Conservation (phyloP, 2,329 filamentous ascomycete species). For the Talaromyces pinophilus region DNA sequence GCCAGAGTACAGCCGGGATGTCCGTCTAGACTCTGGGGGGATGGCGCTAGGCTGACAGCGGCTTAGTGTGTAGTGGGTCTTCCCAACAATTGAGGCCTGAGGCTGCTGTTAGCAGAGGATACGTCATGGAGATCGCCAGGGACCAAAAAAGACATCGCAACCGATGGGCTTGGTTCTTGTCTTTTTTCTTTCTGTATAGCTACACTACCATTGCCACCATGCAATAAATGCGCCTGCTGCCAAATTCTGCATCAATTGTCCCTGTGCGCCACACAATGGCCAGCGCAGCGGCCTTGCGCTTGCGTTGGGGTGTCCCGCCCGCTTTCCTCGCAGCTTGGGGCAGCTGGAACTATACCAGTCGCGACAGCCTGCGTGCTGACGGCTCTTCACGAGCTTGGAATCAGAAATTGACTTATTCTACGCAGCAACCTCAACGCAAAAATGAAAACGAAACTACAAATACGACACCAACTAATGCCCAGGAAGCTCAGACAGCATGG, state of each 20-base stretch:
- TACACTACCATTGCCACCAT: not conserved
- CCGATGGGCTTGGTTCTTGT: not conserved
- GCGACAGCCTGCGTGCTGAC: conserved; percentile 28
- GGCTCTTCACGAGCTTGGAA: conserved; percentile 27
- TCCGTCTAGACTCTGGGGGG: not conserved
- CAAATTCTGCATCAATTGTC: conserved; percentile 26
- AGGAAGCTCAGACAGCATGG: conserved; percentile 41
- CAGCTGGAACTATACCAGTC: conserved; percentile 24
- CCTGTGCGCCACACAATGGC: conserved; percentile 36
- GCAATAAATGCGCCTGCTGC: conserved; percentile 28
- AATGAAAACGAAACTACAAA: conserved; percentile 17
- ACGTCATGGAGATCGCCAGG: conserved; percentile 23
- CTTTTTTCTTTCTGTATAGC: no score
- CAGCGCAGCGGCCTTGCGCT: conserved; percentile 34
- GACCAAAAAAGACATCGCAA: not conserved
- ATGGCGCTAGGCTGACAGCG: not conserved
- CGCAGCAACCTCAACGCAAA: conserved; percentile 22
- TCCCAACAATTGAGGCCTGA: not conserved
- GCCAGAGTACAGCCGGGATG: not conserved
- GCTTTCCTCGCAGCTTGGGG: conserved; percentile 26
- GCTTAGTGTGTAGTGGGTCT: not conserved
- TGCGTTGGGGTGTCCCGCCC: conserved; percentile 41
- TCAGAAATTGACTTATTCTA: conserved; percentile 29
- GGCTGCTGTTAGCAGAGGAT: not conserved
- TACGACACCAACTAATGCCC: conserved; percentile 25